Conservation (phyloP, 768 basidiomycete species). For the Russula earlei region DNA sequence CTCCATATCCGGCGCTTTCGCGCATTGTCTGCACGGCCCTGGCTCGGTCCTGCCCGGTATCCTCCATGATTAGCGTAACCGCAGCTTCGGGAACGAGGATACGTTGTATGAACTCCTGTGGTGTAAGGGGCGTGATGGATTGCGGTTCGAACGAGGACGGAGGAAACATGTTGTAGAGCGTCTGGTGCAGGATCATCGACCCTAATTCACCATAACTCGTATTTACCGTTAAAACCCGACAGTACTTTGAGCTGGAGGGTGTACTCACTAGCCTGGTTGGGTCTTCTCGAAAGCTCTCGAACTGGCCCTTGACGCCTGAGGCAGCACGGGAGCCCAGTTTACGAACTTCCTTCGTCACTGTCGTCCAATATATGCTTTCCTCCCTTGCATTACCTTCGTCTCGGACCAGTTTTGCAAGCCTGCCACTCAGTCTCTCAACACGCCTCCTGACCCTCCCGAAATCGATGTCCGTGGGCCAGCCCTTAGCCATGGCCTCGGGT, state of each 20-base stretch:
- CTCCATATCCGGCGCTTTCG: conserved; percentile 76
- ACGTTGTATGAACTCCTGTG: conserved; percentile 69
- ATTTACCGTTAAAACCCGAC: not conserved
- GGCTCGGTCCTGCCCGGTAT: conserved; percentile 39
- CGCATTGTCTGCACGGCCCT: conserved; percentile 53
- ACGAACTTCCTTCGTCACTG: conserved; percentile 52
- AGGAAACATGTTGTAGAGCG: conserved; percentile 68
- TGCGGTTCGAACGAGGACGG: conserved; percentile 43
- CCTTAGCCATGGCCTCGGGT: conserved; percentile 57
- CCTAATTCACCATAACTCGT: conserved; percentile 80
- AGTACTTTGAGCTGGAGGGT: too few relatives aligned
- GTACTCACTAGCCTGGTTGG: conserved; percentile 82
- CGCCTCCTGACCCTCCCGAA: conserved; percentile 48
- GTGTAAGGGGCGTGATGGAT: conserved; percentile 54
- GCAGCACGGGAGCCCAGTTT: conserved; percentile 56
- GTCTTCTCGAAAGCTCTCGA: conserved; percentile 67
- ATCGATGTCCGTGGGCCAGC: conserved; percentile 71
- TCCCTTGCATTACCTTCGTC: conserved; percentile 29
- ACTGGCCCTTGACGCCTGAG: conserved; percentile 64
- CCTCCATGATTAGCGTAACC: conserved; percentile 71
- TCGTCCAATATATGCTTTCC: conserved; percentile 58
- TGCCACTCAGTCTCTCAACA: conserved; percentile 40
- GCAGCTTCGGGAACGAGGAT: conserved; percentile 89
- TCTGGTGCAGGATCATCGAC: conserved; percentile 70
- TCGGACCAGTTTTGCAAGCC: conserved; percentile 42